Evolutionary conservation across 2,329 filamentous ascomycete genomes (phyloP), one percentile per base, ranked within the genome.

Genomic region (Rosellinia necatrix): DNA sequence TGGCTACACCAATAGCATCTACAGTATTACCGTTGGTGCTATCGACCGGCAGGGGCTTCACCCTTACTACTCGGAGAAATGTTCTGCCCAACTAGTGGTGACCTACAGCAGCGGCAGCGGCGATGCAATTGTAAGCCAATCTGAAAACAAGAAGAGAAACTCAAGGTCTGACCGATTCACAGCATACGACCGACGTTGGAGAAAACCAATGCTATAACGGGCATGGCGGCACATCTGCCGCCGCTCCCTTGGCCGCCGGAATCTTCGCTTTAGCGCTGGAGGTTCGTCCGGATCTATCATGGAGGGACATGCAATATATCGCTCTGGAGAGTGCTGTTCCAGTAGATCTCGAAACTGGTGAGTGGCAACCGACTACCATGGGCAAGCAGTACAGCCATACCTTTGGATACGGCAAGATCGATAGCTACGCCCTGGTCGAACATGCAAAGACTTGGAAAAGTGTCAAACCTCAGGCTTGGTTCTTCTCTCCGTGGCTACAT

Each of bases 1-100:
- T 70, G 94, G 94, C 34, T 99, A 99, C 75, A 99, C 94, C 57
- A 99, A 99, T 78, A 97, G 92, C 71, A 99, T 99, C 66, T 99
- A 97, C 80, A 97, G 92, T 72, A 94, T 99, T 66, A 96, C 92
- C 0, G 92, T 99, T 15, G 94, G 94, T 32, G 93, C 93, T 29
- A 88, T 99, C 60, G 92, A 97, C 71, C 83, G 91, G 56, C 86
- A 89, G 64, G 92, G 93, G 34, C 75, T 83, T n/a, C 93, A 97
- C 70, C 92, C 94, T 0, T 94, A 93, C 72, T 99, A 99, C 74
- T 97, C 93, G 0, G 94, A 99, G 74, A 88, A 91, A 60, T 99
- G 94, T 76, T 97, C 93, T 3, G 94, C 94, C 19, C 91, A 96
- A 71, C 79, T 99, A 42, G 92, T 97, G 2, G 94, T 99, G 8